A percentile compares a stretch with the other conserved stretches of the same genome.
Evolutionary conservation across 805 yeast species (phyloP).

Genomic region (Cyberlindnera bimundalis): DNA sequence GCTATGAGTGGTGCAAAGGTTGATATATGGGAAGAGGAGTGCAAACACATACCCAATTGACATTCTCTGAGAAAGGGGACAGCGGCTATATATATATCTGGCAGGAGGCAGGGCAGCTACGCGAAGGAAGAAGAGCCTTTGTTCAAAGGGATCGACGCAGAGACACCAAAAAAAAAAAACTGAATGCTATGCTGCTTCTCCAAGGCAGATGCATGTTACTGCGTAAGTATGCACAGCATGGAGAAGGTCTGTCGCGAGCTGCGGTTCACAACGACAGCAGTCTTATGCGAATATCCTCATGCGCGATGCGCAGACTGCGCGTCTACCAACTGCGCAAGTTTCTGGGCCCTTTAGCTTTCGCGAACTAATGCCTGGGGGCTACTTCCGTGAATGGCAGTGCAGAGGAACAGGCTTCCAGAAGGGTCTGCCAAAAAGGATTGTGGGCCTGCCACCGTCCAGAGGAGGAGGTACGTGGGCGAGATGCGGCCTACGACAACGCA

Average conservation of each 20-base stretch:
- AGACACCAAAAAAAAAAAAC: constrained; percentile 6
- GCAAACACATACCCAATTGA: too few relatives aligned
- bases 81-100: constrained; percentile 5
- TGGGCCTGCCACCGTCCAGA: too few relatives aligned
- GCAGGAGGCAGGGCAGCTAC: constrained; percentile 5
- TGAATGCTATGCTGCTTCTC: too few relatives aligned
- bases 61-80: not conserved
- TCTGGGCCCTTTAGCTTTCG: not conserved
- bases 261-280: constrained; percentile 9
- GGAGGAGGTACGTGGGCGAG: too few relatives aligned
- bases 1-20: too few relatives aligned
- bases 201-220: not conserved
- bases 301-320: not conserved
- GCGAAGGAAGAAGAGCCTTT: constrained; percentile 8
- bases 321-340: not conserved
- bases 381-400: too few relatives aligned
- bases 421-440: too few relatives aligned
- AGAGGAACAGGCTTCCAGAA: too few relatives aligned
- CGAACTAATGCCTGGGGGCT: too few relatives aligned
- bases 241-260: constrained; percentile 2
- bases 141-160: constrained; percentile 15
- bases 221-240: not conserved
- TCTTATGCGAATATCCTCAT: not conserved
- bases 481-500: too few relatives aligned
- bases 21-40: too few relatives aligned